Conservation (phyloP, 2,329 filamentous ascomycete genomes). For the Venturia aucupariae region DNA sequence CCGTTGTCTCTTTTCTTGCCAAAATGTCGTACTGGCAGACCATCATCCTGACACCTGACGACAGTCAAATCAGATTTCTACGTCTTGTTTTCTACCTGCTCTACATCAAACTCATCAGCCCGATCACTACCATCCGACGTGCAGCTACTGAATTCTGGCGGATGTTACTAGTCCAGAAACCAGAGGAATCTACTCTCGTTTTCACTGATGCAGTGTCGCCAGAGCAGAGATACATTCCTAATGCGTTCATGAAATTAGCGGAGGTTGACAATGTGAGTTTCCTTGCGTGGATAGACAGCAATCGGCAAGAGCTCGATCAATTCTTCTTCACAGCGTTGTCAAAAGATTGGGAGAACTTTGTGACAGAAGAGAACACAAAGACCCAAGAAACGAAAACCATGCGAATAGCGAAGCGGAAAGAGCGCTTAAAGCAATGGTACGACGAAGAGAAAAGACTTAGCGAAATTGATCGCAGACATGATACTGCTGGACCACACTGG, state of each 20-base stretch:
- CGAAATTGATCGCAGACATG: slow-evolving; percentile 65
- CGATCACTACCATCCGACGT: slow-evolving; percentile 55
- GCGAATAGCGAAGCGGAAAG: slow-evolving; percentile 66
- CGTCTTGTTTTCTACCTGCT: slow-evolving; percentile 86
- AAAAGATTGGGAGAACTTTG: slow-evolving; percentile 81
- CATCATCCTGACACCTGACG: slow-evolving; percentile 70
- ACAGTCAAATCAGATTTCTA: slow-evolving; percentile 70
- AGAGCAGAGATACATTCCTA: slow-evolving; percentile 62
- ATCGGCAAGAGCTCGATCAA: slow-evolving; percentile 66
- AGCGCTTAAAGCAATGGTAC: slow-evolving; percentile 74
- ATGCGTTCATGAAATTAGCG: slow-evolving; percentile 73
- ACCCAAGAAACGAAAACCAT: slow-evolving; percentile 66
- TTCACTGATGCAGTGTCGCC: slow-evolving; percentile 61
- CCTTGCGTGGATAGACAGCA: slow-evolving; percentile 76
- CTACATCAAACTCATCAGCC: slow-evolving; percentile 76
- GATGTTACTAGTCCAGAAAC: slow-evolving; percentile 90
- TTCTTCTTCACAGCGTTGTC: slow-evolving; percentile 77
- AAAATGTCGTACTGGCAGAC: slow-evolving; percentile 95
- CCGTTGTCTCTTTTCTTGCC: slow-evolving; percentile 59
- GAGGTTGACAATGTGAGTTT: slow-evolving; percentile 87
- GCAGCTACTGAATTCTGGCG: slow-evolving; percentile 79
- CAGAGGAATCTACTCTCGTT: slow-evolving; percentile 65
- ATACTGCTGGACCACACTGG: slow-evolving; percentile 82
- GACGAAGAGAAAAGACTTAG: slow-evolving; percentile 45
- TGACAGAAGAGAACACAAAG: slow-evolving; percentile 67